These are phyloP conservation scores for Jamesozyma piceae DNA, from an alignment of 805 yeast genomes.

Conservation along the genomic window DNA sequence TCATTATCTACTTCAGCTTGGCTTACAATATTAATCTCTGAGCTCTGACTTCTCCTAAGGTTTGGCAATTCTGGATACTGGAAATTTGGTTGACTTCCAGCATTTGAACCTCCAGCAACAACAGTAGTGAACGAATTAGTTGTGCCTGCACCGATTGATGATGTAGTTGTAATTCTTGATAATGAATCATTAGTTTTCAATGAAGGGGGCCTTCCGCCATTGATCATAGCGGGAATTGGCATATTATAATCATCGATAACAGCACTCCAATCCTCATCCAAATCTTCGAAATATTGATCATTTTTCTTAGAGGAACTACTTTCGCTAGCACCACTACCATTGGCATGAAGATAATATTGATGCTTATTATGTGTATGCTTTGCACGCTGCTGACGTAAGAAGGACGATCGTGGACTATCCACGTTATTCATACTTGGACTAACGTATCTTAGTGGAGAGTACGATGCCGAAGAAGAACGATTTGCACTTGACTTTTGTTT, in stretches of 20 bases:
- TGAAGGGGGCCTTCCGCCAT: constrained; percentile 22
- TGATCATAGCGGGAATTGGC: constrained; percentile 27
- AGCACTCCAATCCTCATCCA: constrained; percentile 92
- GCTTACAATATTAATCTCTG: constrained; percentile 6
- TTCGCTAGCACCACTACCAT: constrained; percentile 4
- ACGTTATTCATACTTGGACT: constrained; percentile 10
- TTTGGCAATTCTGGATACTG: constrained; percentile 27
- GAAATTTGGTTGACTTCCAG: constrained; percentile 5
- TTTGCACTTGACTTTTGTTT: constrained; percentile 19
- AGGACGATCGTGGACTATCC: constrained; percentile 14
- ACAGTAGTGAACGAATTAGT: constrained; percentile 4
- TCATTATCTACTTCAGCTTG: constrained; percentile 25
- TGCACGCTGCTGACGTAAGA: constrained; percentile 7
- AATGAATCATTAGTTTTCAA: constrained; percentile 7
- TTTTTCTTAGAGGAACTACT: constrained; percentile 16
- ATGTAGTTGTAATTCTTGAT: constrained; percentile 10
- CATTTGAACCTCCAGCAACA: background rate
- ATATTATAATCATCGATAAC: constrained; percentile 41
- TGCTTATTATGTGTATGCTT: constrained; percentile 9
- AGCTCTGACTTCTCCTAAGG: constrained; percentile 14
- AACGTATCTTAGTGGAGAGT: constrained; percentile 21
- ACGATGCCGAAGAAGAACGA: constrained; percentile 15
- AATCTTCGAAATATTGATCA: constrained; percentile 46
- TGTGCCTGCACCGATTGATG: constrained; percentile 17
- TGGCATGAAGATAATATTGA: constrained; percentile 9